Base-by-base conservation (phyloP, 2,329 filamentous ascomycete genomes). In the Curvularia sp. region DNA sequence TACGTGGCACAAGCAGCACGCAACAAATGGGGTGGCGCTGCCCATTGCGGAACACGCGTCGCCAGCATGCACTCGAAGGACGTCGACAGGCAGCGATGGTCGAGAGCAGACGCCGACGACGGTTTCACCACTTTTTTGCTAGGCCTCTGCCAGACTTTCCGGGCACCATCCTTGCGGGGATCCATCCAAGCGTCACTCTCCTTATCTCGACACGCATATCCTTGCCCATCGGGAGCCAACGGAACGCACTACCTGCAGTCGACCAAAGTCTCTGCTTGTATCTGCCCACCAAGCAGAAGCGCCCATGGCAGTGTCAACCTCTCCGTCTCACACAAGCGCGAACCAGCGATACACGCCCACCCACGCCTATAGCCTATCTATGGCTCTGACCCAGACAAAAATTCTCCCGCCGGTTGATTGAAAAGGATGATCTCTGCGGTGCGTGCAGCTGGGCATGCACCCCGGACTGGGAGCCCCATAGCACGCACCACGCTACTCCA, bases 401-500 rank as follows among this genome's bases (percentile, higher is more conserved):
- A 18, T 48, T 55, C 20, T 54, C 49, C 57, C 48, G 50, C 47
- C 54, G 48, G 54, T 48, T 39, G 49, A 50, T 48, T 56, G 46
- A 44, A 18, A 18, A 18, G 53, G 58, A 44, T 55, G 47, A 55
- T 51, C 41, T 55, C 35, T 50, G 44, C 44, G 41, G 33, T 26
- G 41, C 20, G 13, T 55, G 44, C 57, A 30, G 30, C 55, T 55
- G 55, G 49, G 49, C 59, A 66, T 68, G 68, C 65, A 70, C 68
- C 66, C 68, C 68, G 57, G 68, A 70, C 59, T 66, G 59, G 59
- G 59, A 69, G 59, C 58, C 57, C 60, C 62, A 61, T 50, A 49
- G 55, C 49, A 43, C 38, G 39, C 50, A 43, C 48, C 35, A 49
- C 48, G 48, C 64, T 63, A 66, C 68, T 61, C 58, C 58, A 58